These are phyloP conservation scores for Apiospora kogelbergensis DNA, from an alignment of 2,329 filamentous ascomycete species.

Conservation along the genomic window DNA sequence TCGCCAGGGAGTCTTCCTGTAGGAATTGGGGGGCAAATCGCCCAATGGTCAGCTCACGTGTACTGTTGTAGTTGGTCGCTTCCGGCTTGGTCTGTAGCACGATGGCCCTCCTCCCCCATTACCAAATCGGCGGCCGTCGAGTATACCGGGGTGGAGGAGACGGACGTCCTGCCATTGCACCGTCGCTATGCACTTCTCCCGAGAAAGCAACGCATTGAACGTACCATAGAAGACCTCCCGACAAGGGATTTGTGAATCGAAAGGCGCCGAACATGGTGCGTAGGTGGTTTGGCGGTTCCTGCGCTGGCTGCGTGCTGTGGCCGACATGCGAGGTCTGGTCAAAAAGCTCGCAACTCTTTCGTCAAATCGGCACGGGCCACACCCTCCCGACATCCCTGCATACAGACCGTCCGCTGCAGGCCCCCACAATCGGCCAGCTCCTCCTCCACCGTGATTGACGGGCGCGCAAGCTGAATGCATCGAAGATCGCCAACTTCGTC, in stretches of 20 bases:
- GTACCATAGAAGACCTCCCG: slow-evolving; percentile 81
- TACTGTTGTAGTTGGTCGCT: background rate
- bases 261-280: slow-evolving; percentile 79
- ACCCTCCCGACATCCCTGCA: slow-evolving; percentile 11
- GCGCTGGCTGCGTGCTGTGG: background rate
- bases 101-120: background rate
- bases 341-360: slow-evolving; percentile 12
- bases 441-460: no score
- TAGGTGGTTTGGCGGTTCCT: slow-evolving; percentile 14
- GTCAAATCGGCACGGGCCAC: slow-evolving; percentile 14
- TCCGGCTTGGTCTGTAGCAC: background rate
- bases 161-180: background rate
- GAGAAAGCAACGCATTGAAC: slow-evolving; percentile 14
- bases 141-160: background rate
- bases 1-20: slow-evolving; percentile 93
- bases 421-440: slow-evolving; percentile 3
- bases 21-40: background rate
- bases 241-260: slow-evolving; percentile 74
- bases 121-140: background rate
- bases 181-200: background rate
- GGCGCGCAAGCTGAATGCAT: background rate
- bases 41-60: background rate
- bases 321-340: background rate
- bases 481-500: background rate
- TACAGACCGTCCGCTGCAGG: background rate